Base-by-base conservation (phyloP, 352 stramenopile genomes). In the Phytopythium helicoides region DNA sequence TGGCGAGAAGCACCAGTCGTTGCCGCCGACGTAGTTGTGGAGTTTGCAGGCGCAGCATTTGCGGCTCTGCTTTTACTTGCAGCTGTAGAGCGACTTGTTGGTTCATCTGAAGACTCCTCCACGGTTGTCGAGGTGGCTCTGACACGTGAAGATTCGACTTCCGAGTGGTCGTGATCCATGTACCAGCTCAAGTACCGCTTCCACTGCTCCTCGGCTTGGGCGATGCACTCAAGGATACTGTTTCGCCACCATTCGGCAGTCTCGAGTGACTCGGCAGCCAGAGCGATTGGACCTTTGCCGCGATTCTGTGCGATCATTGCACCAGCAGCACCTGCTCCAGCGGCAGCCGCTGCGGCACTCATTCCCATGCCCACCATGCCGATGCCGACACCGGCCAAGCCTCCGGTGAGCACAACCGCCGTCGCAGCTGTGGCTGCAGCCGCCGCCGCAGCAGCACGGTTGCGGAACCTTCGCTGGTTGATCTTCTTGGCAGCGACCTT, bases 181-280 rank as follows among this genome's bases (percentile, higher is more conserved):
- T 94, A 94, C 84, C 84, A 94, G 28, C 87, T 83, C 16, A 94
- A 50, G 40, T 94, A 94, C 28, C 80, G 81, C 31, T 88, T 89
- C 84, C 84, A 94, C 58, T 92, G 81, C 54, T 89, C 77, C 62
- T 94, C 84, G 0, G 84, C 81, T 53, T 94, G 84, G 0, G 80
- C 77, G 54, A 94, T 87, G 38, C 84, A 94, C 52, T 94, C 84
- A 0, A 91, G 41, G 46, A 94, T 89, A 51, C 84, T 92, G 38
- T 89, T 91, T 23, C 84, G 77, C 84, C 84, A 94, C 84, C 84
- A 94, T 10, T 83, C 73, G 14, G 84, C 84, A 38, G 81, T 92
- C 66, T 94, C 84, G 0, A 92, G 52, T 3, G 84, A 94, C 58
- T 94, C 84, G 6, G 84, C 84, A 33, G 84, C 84, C 21, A 94